Evolutionary conservation across 169 alveolate species (phyloP), one percentile per base, ranked within the genome.

Genomic region (Theileria parva): DNA sequence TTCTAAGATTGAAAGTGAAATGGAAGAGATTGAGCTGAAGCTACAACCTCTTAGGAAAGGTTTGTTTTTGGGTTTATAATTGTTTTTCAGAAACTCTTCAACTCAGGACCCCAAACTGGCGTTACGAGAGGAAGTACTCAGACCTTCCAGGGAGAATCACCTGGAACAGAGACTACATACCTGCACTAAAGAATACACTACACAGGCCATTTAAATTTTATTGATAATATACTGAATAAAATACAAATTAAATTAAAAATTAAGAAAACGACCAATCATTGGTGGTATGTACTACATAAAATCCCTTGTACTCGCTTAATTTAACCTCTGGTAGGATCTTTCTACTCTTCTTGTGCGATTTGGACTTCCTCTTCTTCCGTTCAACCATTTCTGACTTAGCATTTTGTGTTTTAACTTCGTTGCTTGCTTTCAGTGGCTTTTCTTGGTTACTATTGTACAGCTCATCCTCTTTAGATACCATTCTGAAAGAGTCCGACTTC

Each of bases 71-170:
- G 32, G 37, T 34, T 19, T 55, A 17, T 32, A n/a, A 50, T 25
- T 50, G 8, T 4, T 27, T n/a, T n/a, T 61, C 80, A 85, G 91
- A 83, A 17, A 91, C 94, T 13, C 75, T 91, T 88, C 93, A 91
- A 61, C 88, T 91, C 25, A 78, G 91, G 48, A 57, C 83, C 6
- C 94, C 94, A 11, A 63, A 91, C 80, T 91, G 91, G 87, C 76
- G 90, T 32, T 91, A 85, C 67, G 92, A 91, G 53, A 66, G 88
- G 67, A 91, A 91, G 60, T 91, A 91, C 71, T 91, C 94, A 0
- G 94, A 91, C 79, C 59, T 91, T 23, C 94, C 94, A 32, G 94
- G 94, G 17, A 70, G 91, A 60, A 91, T 91, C 39, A 85, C 94
- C 39, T 91, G 94, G 94, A 87, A 91, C 73, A 86, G 77, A 73